These are phyloP conservation scores for Phytopythium mirpurense DNA, from an alignment of 352 stramenopile species.

Conservation along the genomic window DNA sequence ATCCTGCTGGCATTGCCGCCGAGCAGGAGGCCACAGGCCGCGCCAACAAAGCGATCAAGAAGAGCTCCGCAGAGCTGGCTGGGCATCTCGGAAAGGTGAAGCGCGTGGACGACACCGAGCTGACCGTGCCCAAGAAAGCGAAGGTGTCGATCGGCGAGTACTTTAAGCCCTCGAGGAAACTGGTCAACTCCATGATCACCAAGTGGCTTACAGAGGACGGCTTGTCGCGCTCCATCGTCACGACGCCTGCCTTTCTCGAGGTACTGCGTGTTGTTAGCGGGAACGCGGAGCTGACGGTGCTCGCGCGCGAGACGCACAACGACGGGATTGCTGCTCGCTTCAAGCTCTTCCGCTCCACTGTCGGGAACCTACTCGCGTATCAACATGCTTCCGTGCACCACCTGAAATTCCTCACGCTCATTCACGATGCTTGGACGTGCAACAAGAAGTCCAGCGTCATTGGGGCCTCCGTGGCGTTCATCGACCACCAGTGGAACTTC, in stretches of 20 bases:
- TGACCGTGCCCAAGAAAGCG: not conserved
- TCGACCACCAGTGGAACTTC: constrained; percentile 4
- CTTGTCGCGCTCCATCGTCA: not conserved
- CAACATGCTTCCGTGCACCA: not conserved
- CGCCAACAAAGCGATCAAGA: no score
- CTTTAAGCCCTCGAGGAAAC: not conserved
- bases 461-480: not conserved
- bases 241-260: not conserved
- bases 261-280: not conserved
- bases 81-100: no score
- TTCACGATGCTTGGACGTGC: not conserved
- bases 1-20: not conserved
- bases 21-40: no score
- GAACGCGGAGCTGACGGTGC: not conserved
- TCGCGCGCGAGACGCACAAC: not conserved
- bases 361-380: not conserved
- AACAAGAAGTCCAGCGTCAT: not conserved
- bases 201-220: not conserved
- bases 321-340: not conserved
- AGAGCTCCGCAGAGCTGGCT: no score
- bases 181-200: not conserved
- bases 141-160: not conserved
- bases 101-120: no score
- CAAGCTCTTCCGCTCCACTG: not conserved
- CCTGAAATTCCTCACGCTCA: not conserved